phyloP scores from a whole-genome alignment of 768 basidiomycete species.

The Tricholoma hemisulphureum region DNA sequence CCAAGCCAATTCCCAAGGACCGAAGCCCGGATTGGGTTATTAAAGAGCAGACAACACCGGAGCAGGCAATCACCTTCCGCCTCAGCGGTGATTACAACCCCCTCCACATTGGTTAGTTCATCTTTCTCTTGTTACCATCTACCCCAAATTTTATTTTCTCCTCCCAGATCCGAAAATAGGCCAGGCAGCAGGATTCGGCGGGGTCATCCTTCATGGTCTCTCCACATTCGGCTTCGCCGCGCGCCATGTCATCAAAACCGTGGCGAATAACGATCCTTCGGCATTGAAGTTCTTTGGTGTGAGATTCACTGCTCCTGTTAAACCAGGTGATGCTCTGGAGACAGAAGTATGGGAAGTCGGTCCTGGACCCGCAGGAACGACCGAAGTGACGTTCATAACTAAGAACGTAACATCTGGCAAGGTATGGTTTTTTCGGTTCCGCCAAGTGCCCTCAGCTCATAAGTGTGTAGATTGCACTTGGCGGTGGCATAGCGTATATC shows the following conservation, averaged over 20 bases:
- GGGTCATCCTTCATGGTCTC: conserved; percentile 82
- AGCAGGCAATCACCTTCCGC: conserved; percentile 70
- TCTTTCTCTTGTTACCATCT: not conserved
- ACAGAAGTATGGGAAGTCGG: conserved; percentile 80
- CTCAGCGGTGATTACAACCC: conserved; percentile 81
- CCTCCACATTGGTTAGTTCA: conserved; percentile 60
- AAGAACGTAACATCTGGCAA: conserved; percentile 61
- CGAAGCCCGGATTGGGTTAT: conserved; percentile 60
- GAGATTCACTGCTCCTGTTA: conserved; percentile 81
- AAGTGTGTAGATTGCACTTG: conserved; percentile 44
- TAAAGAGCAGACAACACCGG: conserved; percentile 58
- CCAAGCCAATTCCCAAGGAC: conserved; percentile 60
- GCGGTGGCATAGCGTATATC: conserved; percentile 64
- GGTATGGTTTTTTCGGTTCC: conserved; percentile 28
- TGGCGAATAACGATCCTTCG: conserved; percentile 59
- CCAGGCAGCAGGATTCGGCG: conserved; percentile 74
- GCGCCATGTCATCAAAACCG: conserved; percentile 64
- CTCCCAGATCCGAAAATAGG: conserved; percentile 69
- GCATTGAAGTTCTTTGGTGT: conserved; percentile 68
- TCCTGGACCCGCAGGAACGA: conserved; percentile 55
- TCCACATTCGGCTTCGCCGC: conserved; percentile 82
- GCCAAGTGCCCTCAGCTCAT: not conserved
- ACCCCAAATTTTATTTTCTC: not conserved
- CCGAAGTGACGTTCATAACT: conserved; percentile 61
- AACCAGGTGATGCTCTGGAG: conserved; percentile 79